These are phyloP conservation scores for Cryptosporidium sp. DNA, from an alignment of 169 alveolate species.

Conservation along the genomic window DNA sequence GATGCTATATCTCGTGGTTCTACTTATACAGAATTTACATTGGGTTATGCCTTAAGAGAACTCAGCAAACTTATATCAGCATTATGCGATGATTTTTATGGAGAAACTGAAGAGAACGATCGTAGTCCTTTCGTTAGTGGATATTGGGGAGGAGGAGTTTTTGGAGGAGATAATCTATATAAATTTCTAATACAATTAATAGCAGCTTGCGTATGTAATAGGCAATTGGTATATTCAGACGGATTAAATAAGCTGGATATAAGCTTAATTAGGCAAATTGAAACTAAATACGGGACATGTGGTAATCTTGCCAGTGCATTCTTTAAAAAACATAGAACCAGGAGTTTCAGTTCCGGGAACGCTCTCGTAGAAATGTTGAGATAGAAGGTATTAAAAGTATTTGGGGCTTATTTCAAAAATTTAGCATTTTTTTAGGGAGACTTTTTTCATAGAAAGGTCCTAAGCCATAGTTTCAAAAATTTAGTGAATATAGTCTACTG, in stretches of 20 bases:
- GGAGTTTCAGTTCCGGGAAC: not conserved
- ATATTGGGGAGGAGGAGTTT: slow-evolving; percentile 53
- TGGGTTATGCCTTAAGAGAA: not conserved
- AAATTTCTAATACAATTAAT: slow-evolving; percentile 17
- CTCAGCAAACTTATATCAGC: slow-evolving; percentile 17
- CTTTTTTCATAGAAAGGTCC: not conserved
- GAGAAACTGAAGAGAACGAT: slow-evolving; percentile 1
- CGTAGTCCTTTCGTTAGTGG: slow-evolving; percentile 35
- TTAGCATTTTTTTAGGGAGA: too few species aligned
- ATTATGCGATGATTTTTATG: slow-evolving; percentile 22
- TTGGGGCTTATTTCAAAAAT: not conserved
- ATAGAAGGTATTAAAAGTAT: not conserved
- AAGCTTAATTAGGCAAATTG: not conserved
- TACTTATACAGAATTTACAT: not conserved
- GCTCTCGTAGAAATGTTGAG: not conserved
- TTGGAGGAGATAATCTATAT: slow-evolving; percentile 13
- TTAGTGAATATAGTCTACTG: too few species aligned
- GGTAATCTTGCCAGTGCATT: slow-evolving; percentile 1
- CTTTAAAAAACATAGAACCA: not conserved
- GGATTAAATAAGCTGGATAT: not conserved
- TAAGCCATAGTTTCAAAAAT: too few species aligned
- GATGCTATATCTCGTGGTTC: not conserved
- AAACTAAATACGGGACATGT: slow-evolving; percentile 10
- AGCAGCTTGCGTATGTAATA: slow-evolving; percentile 19
- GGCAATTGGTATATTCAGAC: slow-evolving; percentile 18